Conservation (phyloP, 257 asterid genomes). For the Lithospermum erythrorhizon region DNA sequence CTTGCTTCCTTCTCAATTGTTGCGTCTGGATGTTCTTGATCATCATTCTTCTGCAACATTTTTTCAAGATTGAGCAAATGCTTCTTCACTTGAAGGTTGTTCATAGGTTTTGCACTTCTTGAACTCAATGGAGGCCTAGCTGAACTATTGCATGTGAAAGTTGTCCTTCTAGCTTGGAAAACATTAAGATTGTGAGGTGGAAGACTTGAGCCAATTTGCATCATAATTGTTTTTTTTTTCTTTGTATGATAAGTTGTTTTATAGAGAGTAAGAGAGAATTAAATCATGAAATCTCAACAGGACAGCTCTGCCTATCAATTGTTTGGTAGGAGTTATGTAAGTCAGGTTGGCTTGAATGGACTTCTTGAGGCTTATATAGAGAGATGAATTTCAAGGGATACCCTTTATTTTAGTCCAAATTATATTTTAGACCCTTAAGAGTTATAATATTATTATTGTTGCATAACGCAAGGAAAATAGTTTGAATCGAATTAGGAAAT, state of each 20-base stretch:
- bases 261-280: too few relatives aligned
- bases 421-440: background rate
- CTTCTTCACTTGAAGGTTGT: constrained; percentile 30
- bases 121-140: constrained; percentile 16
- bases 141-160: constrained; percentile 8
- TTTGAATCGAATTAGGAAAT: background rate
- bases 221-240: background rate
- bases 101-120: constrained; percentile 4
- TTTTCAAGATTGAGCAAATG: constrained; percentile 58
- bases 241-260: background rate
- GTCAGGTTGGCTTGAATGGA: background rate
- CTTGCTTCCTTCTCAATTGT: constrained; percentile 6
- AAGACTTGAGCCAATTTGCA: constrained; percentile 17
- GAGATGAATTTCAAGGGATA: background rate
- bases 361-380: background rate
- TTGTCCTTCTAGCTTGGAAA: constrained; percentile 7
- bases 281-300: background rate
- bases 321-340: too few relatives aligned
- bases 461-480: background rate
- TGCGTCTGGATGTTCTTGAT: constrained; percentile 11
- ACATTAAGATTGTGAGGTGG: constrained; percentile 12
- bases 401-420: background rate
- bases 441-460: background rate
- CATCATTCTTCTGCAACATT: constrained; percentile 31
- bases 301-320: background rate